phyloP scores from a whole-genome alignment of 2,329 filamentous ascomycete genomes.

The Cladosporium colombiae region DNA sequence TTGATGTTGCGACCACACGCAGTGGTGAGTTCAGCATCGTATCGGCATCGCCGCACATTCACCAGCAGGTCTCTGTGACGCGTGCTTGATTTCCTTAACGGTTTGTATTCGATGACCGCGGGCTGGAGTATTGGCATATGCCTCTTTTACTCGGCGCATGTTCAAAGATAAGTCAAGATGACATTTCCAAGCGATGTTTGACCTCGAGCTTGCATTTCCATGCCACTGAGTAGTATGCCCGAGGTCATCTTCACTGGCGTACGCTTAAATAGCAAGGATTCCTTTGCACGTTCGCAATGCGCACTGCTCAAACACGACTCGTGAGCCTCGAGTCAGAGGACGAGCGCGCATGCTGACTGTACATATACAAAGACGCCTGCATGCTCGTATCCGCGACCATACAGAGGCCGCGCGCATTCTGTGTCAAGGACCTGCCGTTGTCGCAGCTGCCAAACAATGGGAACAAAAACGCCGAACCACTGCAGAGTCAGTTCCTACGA shows the following conservation, averaged over 20 bases:
- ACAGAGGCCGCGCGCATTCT: neutral
- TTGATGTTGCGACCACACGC: neutral
- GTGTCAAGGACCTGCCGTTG: neutral
- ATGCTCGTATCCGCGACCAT: neutral
- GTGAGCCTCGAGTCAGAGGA: neutral
- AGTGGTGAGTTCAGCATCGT: neutral
- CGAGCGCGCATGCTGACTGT: neutral
- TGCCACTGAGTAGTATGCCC: neutral
- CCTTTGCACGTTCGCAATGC: neutral
- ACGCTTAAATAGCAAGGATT: neutral
- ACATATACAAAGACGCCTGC: neutral
- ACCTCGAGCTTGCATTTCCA: neutral
- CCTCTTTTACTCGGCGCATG: neutral
- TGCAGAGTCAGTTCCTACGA: conserved; percentile 5
- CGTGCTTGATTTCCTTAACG: neutral
- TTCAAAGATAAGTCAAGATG: neutral
- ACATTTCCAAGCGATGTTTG: neutral
- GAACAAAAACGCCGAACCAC: conserved; percentile 7
- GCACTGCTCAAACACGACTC: neutral
- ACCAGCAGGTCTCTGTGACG: neutral
- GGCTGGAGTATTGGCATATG: neutral
- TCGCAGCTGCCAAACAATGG: neutral
- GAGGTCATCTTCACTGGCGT: neutral
- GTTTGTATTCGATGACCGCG: neutral
- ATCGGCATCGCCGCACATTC: neutral